Base-by-base conservation (phyloP, 164 flowering plant genomes). In the Warburgia ugandensis region DNA sequence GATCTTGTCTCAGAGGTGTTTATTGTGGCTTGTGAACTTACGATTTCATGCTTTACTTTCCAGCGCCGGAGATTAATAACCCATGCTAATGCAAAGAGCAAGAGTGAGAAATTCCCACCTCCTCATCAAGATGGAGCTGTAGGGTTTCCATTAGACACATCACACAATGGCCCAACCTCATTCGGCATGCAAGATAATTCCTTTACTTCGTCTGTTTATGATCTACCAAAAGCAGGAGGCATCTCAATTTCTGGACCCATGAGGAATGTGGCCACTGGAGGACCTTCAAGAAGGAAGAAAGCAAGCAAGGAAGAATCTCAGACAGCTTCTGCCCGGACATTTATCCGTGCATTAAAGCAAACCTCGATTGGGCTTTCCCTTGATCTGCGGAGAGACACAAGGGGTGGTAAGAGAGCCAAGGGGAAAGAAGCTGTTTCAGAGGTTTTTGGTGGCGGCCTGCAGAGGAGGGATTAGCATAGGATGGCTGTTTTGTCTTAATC, bases 31-130 rank as follows among this genome's bases (percentile, higher is more conserved):
- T 16, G 19, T 13, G 2, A 2, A 9, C 5, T 29, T 12, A 29
- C 19, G 6, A n/a, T 29, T 29, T 38, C 12, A 33, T 50, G 39
- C 11, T n/a, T 52, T 29, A 17, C 8, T 48, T 59, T 71, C 6
- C 87, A 89, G 97, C 73, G 79, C 50, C 52, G 85, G 74, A 73
- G 92, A 72, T 45, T 71, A 11, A 56, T 70, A 45, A 60, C 77
- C 6, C 85, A 79, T 50, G 55, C 75, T 52, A 81, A 83, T 70
- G 74, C 77, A 7, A 83, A 72, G 66, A 89, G 89, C 81, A 89
- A 86, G 77, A 89, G 97, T 20, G 95, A 89, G 73, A 89, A 85
- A 64, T 89, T 89, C 57, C 97, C 97, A 1, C 97, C 97, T 14
- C 97, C 97, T 2, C 92, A 89, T 68, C 85, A 86, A 52, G 97